A percentile compares a stretch with the other conserved stretches of the same genome.
These are phyloP conservation scores for Venturia asperata DNA, from an alignment of 2,329 filamentous ascomycete species.

Conservation along the genomic window DNA sequence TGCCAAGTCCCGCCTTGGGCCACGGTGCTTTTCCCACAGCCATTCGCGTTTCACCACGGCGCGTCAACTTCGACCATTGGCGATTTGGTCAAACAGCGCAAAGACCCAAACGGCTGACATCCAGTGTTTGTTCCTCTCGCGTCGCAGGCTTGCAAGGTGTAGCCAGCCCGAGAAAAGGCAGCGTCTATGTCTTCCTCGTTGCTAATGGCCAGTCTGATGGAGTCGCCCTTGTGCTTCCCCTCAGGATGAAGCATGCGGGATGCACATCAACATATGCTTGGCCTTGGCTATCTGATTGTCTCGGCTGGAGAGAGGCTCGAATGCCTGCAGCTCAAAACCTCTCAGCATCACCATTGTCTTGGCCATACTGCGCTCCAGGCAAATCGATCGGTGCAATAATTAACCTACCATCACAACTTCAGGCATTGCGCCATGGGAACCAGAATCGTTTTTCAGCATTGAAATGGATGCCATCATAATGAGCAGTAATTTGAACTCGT, in stretches of 20 bases:
- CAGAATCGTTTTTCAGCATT: neutral
- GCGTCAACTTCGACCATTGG: constrained; percentile 9
- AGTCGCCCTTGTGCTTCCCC: neutral
- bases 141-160: constrained; percentile 9
- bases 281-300: neutral
- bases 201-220: constrained; percentile 10
- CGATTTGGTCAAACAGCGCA: constrained; percentile 4
- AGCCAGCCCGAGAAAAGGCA: neutral
- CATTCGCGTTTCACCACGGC: neutral
- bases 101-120: neutral
- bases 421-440: constrained; percentile 3
- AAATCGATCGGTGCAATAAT: neutral
- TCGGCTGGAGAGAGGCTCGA: neutral
- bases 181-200: neutral
- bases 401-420: neutral
- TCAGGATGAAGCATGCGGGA: neutral
- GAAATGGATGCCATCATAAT: constrained; percentile 5
- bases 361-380: neutral
- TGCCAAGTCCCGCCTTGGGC: neutral
- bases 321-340: neutral
- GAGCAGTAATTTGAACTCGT: neutral
- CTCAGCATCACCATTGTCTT: neutral
- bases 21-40: neutral
- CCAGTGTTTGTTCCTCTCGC: constrained; percentile 11
- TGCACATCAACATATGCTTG: neutral